A percentile compares a stretch with the other conserved stretches of the same genome.
phyloP scores from a whole-genome alignment of 1,284 basidiomycete genomes.

The Xerocomus subilludens region DNA sequence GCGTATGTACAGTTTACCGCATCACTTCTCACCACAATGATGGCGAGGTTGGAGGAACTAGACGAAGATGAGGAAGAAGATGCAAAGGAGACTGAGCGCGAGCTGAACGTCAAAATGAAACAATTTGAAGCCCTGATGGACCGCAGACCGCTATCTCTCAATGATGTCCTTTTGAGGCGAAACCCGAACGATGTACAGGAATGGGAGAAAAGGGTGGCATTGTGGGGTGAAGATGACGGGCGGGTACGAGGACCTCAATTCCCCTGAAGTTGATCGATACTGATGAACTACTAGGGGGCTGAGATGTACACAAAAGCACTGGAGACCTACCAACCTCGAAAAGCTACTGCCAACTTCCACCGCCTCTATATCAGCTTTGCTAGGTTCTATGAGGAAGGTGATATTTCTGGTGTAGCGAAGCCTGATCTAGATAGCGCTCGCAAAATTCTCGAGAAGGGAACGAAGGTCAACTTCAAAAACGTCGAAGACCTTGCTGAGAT shows the following conservation, averaged over 20 bases:
- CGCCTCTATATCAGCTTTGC: conserved; percentile 95
- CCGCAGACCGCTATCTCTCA: conserved; percentile 94
- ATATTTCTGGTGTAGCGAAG: conserved; percentile 80
- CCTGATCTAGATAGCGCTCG: conserved; percentile 86
- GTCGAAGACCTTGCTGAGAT: conserved; percentile 99
- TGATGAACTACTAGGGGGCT: conserved; percentile 70
- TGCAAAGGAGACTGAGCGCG: conserved; percentile 82
- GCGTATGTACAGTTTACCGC: conserved; percentile 96
- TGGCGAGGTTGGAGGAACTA: conserved; percentile 80
- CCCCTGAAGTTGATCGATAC: conserved; percentile 15
- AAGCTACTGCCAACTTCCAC: conserved; percentile 92
- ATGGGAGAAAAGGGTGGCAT: conserved; percentile 98
- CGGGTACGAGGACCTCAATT: conserved; percentile 64
- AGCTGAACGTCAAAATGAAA: conserved; percentile 91
- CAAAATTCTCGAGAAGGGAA: conserved; percentile 92
- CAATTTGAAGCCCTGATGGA: conserved; percentile 97
- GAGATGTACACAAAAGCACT: conserved; percentile 93
- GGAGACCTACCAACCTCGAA: conserved; percentile 89
- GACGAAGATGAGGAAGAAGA: conserved; percentile 82
- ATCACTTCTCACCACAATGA: conserved; percentile 90
- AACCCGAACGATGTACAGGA: conserved; percentile 99
- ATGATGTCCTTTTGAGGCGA: conserved; percentile 92
- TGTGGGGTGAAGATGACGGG: conserved; percentile 93
- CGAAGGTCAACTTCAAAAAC: conserved; percentile 91
- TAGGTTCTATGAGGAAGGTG: conserved; percentile 97